Evolutionary conservation across 768 basidiomycete species (phyloP).

Genomic region (Lactarius akahatsu): DNA sequence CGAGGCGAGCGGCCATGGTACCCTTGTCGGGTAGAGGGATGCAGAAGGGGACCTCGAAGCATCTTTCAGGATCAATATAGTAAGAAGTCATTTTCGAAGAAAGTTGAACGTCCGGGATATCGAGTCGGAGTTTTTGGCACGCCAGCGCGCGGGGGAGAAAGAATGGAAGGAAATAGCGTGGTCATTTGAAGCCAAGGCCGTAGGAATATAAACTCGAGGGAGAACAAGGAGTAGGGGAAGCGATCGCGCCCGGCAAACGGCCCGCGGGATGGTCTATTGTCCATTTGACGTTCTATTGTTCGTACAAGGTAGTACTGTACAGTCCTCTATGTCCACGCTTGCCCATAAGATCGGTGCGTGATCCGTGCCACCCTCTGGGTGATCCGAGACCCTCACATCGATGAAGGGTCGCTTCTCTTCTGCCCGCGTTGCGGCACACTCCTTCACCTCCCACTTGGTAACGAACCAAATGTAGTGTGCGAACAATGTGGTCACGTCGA

Average conservation of each 20-base stretch:
- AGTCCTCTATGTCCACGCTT: conserved; percentile 24
- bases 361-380: not conserved
- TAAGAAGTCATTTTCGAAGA: conserved; percentile 15
- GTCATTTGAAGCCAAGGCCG: conserved; percentile 4
- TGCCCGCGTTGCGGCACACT: conserved; percentile 93
- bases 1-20: conserved; percentile 17
- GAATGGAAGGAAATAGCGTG: conserved; percentile 13
- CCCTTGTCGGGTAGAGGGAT: conserved; percentile 19
- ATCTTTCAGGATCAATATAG: conserved; percentile 24
- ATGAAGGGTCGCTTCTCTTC: conserved; percentile 84
- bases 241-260: not conserved
- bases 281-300: not conserved
- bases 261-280: not conserved
- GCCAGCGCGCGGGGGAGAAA: conserved; percentile 17
- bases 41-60: conserved; percentile 23
- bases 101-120: not conserved
- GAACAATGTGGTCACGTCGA: conserved; percentile 88
- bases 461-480: conserved; percentile 73
- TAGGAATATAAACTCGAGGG: not conserved
- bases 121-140: conserved; percentile 24
- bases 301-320: not conserved
- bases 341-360: conserved; percentile 51
- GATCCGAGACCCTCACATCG: conserved; percentile 2
- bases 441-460: conserved; percentile 74
- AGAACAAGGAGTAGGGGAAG: not conserved